These are phyloP conservation scores for Dendrothele bispora DNA, from an alignment of 768 basidiomycete species.

Conservation along the genomic window DNA sequence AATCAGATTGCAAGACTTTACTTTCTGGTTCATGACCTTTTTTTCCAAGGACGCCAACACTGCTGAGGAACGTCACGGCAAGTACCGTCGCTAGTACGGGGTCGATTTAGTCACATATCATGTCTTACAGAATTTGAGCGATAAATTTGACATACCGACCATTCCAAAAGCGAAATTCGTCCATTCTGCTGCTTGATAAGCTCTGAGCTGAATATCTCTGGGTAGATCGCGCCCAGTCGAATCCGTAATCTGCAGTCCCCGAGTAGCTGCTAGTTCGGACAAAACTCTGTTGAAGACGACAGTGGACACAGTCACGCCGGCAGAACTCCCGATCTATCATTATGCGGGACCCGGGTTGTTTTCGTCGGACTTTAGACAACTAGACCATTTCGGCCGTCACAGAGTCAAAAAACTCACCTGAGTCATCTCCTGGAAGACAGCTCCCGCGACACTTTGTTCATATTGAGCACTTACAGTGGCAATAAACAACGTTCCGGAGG, in stretches of 20 bases:
- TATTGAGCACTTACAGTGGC: conserved; percentile 64
- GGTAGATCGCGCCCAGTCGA: conserved; percentile 28
- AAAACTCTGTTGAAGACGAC: conserved; percentile 67
- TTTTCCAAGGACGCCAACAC: conserved; percentile 12
- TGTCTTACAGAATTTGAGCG: not conserved
- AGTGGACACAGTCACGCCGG: conserved; percentile 71
- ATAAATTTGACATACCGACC: conserved; percentile 38
- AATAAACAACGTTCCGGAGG: conserved; percentile 72
- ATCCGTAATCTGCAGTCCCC: conserved; percentile 30
- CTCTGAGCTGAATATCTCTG: conserved; percentile 37
- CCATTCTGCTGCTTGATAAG: conserved; percentile 70
- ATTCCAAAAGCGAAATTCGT: conserved; percentile 59
- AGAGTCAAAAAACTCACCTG: conserved; percentile 29
- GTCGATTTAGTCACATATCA: not conserved
- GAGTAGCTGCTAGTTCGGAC: conserved; percentile 23
- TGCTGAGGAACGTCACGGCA: conserved; percentile 6
- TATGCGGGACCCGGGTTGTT: not conserved
- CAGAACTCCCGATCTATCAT: conserved; percentile 61
- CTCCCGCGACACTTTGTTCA: conserved; percentile 78
- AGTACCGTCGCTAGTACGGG: conserved; percentile 6
- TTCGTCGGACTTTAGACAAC: no score
- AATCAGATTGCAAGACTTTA: no score
- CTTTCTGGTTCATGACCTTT: no score
- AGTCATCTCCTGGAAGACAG: conserved; percentile 76
- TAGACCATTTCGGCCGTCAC: not conserved